These are phyloP conservation scores for Wickerhamomyces silvicola DNA, from an alignment of 805 yeast genomes.

Conservation along the genomic window DNA sequence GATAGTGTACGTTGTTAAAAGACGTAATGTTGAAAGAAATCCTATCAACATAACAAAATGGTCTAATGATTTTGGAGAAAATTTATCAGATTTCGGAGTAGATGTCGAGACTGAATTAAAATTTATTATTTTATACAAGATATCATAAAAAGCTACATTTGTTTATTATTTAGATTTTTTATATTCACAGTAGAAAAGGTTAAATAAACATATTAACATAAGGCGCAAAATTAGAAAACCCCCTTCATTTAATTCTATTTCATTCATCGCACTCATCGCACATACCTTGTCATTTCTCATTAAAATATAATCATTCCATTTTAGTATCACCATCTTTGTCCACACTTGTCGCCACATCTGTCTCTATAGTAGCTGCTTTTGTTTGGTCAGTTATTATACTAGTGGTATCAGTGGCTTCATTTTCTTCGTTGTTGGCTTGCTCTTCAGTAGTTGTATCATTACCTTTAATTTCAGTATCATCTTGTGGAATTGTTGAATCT, in stretches of 20 bases:
- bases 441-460: conserved; percentile 39
- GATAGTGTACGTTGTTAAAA: conserved; percentile 53
- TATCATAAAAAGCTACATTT: neutral
- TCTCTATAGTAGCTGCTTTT: conserved; percentile 4
- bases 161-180: too few species aligned
- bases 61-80: conserved; percentile 80
- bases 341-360: conserved; percentile 6
- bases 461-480: conserved; percentile 37
- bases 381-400: conserved; percentile 12
- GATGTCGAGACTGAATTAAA: conserved; percentile 56
- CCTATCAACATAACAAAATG: conserved; percentile 42
- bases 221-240: too few species aligned
- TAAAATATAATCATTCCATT: conserved; percentile 18
- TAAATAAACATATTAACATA: too few species aligned
- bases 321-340: conserved; percentile 28
- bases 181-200: neutral
- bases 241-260: too few species aligned
- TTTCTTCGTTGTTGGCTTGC: conserved; percentile 31
- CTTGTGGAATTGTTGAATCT: conserved; percentile 44
- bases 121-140: neutral
- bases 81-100: conserved; percentile 80
- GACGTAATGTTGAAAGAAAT: conserved; percentile 24
- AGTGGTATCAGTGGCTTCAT: conserved; percentile 9
- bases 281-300: too few species aligned
- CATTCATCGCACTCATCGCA: too few species aligned